Evolutionary conservation across 352 stramenopile genomes (phyloP).

Genomic region (Pythium insidiosum): DNA sequence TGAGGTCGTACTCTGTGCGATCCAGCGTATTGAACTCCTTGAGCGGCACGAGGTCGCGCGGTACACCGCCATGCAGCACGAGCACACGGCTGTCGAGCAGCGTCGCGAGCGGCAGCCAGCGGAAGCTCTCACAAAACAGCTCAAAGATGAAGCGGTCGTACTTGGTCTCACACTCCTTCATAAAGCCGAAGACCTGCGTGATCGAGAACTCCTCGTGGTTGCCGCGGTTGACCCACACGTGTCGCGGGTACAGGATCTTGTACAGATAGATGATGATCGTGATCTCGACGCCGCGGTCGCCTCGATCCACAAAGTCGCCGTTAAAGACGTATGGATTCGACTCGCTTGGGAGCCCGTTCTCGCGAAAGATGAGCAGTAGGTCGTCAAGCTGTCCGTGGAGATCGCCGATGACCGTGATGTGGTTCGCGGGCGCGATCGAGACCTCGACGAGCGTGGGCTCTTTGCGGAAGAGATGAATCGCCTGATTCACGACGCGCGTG

Average conservation of each 20-base stretch:
- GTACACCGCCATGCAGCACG: slow-evolving; percentile 70
- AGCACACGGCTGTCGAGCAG: slow-evolving; percentile 71
- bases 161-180: slow-evolving; percentile 81
- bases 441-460: slow-evolving; percentile 64
- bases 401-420: slow-evolving; percentile 78
- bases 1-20: slow-evolving; percentile 66
- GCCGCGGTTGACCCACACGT: slow-evolving; percentile 73
- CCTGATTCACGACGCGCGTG: slow-evolving; percentile 64
- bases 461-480: slow-evolving; percentile 36
- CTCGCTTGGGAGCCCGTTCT: slow-evolving; percentile 71
- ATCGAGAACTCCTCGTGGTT: slow-evolving; percentile 87
- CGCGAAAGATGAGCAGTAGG: slow-evolving; percentile 70
- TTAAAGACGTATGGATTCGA: slow-evolving; percentile 85
- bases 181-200: slow-evolving; percentile 83
- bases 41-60: slow-evolving; percentile 43
- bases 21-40: slow-evolving; percentile 56
- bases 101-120: slow-evolving; percentile 63
- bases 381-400: slow-evolving; percentile 83
- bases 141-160: slow-evolving; percentile 75
- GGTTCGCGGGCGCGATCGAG: slow-evolving; percentile 53
- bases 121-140: slow-evolving; percentile 79
- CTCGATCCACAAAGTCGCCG: slow-evolving; percentile 79
- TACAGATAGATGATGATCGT: slow-evolving; percentile 76
- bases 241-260: slow-evolving; percentile 63
- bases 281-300: slow-evolving; percentile 75